Conservation (phyloP, 2,329 filamentous ascomycete species). For the Aureobasidium namibiae region DNA sequence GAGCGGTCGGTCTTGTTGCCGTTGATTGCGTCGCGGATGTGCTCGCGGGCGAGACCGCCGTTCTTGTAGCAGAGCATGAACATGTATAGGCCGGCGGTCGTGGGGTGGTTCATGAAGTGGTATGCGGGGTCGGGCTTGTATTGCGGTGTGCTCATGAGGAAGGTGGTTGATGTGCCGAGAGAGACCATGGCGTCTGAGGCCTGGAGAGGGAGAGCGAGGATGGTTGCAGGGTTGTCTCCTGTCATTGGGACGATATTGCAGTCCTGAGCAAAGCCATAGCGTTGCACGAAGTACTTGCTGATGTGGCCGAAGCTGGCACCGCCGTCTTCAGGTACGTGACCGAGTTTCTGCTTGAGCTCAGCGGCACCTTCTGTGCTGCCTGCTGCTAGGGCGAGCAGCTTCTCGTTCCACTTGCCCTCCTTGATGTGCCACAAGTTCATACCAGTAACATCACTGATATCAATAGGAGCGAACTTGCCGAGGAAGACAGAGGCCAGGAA, state of each 20-base stretch:
- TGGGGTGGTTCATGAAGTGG: slow-evolving; percentile 98
- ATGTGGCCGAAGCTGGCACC: slow-evolving; percentile 69
- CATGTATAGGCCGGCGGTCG: slow-evolving; percentile 87
- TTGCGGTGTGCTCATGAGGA: slow-evolving; percentile 90
- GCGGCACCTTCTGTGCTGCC: slow-evolving; percentile 51
- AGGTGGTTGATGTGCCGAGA: slow-evolving; percentile 90
- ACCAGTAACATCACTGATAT: slow-evolving; percentile 89
- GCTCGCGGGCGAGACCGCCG: slow-evolving; percentile 84
- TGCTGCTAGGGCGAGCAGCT: slow-evolving; percentile 66
- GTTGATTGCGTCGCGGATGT: slow-evolving; percentile 74
- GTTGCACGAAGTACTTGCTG: slow-evolving; percentile 66
- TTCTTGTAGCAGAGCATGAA: slow-evolving; percentile 99
- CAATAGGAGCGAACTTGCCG: slow-evolving; percentile 76
- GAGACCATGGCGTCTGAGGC: slow-evolving; percentile 90
- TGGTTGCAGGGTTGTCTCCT: slow-evolving; percentile 92
- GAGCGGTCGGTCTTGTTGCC: slow-evolving; percentile 36
- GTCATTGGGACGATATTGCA: slow-evolving; percentile 82
- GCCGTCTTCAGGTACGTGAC: slow-evolving; percentile 70
- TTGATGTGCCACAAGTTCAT: slow-evolving; percentile 96
- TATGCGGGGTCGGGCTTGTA: slow-evolving; percentile 87
- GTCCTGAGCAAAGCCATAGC: slow-evolving; percentile 67
- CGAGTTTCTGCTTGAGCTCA: slow-evolving; percentile 69
- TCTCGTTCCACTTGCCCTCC: slow-evolving; percentile 62
- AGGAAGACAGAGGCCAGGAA: slow-evolving; percentile 89
- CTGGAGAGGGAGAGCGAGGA: slow-evolving; percentile 78